Conservation (phyloP, 2,329 filamentous ascomycete species). For the Microsporum audouinii region DNA sequence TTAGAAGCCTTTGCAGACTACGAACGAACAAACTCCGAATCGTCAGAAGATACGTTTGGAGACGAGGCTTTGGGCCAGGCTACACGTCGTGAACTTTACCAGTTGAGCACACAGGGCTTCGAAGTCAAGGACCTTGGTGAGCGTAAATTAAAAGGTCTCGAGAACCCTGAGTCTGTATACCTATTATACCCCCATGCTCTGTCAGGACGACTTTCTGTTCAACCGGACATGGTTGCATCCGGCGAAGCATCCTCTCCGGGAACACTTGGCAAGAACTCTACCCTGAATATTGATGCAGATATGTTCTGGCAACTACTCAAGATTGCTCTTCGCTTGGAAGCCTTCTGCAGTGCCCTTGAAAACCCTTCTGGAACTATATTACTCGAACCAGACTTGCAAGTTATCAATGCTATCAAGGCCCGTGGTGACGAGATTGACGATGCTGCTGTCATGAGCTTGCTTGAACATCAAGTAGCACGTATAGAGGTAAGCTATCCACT, state of each 20-base stretch:
- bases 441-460: constrained; percentile 72
- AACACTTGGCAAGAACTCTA: constrained; percentile 49
- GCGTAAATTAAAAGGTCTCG: constrained; percentile 87
- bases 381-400: constrained; percentile 68
- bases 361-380: constrained; percentile 51
- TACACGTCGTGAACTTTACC: constrained; percentile 77
- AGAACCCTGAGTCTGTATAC: constrained; percentile 93
- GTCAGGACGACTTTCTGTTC: constrained; percentile 50
- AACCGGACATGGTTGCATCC: constrained; percentile 40
- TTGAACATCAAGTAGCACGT: constrained; percentile 89
- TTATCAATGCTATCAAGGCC: constrained; percentile 62
- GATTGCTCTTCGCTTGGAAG: constrained; percentile 78
- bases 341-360: constrained; percentile 84
- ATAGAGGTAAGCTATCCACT: constrained; percentile 62
- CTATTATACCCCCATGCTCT: constrained; percentile 87
- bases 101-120: constrained; percentile 82
- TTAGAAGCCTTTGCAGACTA: constrained; percentile 79
- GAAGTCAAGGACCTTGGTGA: constrained; percentile 95
- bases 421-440: constrained; percentile 79
- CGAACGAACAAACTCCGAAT: constrained; percentile 54
- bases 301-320: constrained; percentile 84
- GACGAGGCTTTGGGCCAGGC: constrained; percentile 63
- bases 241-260: constrained; percentile 43
- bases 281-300: constrained; percentile 70
- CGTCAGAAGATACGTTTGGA: constrained; percentile 61